These are phyloP conservation scores for Ustilago loliicola DNA, from an alignment of 1,284 basidiomycete genomes.

Conservation along the genomic window DNA sequence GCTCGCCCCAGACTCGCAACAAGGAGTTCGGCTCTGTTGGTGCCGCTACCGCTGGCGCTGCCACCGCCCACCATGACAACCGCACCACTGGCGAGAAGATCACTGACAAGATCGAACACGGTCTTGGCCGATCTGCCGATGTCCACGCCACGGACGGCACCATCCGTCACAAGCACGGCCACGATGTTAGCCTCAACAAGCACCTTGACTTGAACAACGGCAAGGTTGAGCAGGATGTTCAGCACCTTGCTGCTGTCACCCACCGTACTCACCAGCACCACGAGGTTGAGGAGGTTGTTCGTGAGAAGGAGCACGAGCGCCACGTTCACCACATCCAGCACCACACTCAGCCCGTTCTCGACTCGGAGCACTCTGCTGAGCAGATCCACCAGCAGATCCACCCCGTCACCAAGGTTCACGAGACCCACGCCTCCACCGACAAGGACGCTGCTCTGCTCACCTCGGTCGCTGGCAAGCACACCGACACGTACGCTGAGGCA, in stretches of 20 bases:
- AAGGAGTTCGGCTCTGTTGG: conserved; percentile 31
- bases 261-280: conserved; percentile 67
- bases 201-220: conserved; percentile 63
- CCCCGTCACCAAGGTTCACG: conserved; percentile 64
- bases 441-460: conserved; percentile 68
- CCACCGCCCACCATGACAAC: conserved; percentile 13
- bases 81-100: conserved; percentile 34
- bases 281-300: conserved; percentile 69
- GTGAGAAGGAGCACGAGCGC: conserved; percentile 68
- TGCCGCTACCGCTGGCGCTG: conserved; percentile 16
- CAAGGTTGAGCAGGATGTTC: conserved; percentile 68
- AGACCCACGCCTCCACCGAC: conserved; percentile 68
- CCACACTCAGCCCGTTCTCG: conserved; percentile 70
- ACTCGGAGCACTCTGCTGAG: conserved; percentile 67
- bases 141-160: conserved; percentile 52
- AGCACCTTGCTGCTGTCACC: conserved; percentile 69
- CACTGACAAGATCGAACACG: conserved; percentile 46
- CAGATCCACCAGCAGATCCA: conserved; percentile 60
- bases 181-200: conserved; percentile 41
- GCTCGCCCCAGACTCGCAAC: conserved; percentile 28
- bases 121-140: conserved; percentile 46
- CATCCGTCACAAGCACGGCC: conserved; percentile 50
- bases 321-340: conserved; percentile 70
- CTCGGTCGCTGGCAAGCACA: conserved; percentile 62
- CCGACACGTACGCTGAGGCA: conserved; percentile 59